phyloP scores from a whole-genome alignment of 805 yeast genomes.

The Monosporozyma servazzii region DNA sequence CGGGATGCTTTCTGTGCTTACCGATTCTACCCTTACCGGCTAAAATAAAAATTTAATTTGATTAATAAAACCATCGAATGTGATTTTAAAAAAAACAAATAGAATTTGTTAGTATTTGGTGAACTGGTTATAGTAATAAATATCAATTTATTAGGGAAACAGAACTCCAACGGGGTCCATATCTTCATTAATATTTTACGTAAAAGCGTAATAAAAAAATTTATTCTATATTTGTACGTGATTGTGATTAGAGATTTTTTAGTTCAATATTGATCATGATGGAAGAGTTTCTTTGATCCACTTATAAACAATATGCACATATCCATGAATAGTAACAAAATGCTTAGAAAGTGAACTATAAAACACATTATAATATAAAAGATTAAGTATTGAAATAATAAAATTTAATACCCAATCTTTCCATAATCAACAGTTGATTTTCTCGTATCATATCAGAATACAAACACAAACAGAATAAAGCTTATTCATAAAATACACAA shows the following conservation, averaged over 20 bases:
- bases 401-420: neutral
- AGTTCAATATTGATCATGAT: neutral
- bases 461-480: slow-evolving; percentile 7
- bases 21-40: slow-evolving; percentile 99
- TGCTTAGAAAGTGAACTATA: neutral
- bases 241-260: neutral
- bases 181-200: neutral
- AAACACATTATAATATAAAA: neutral
- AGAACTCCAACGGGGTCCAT: neutral
- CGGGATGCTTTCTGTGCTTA: slow-evolving; percentile 99
- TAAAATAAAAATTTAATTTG: slow-evolving; percentile 25
- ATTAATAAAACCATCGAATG: neutral
- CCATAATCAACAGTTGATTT: neutral
- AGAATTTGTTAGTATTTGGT: neutral
- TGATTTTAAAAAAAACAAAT: neutral
- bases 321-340: neutral
- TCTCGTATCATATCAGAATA: neutral
- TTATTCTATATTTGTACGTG: neutral
- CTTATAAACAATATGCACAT: neutral
- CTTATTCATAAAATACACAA: slow-evolving; percentile 5
- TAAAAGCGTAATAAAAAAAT: neutral
- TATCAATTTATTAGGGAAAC: neutral
- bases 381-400: neutral
- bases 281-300: slow-evolving; percentile 6
- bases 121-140: neutral